Evolutionary conservation across 805 yeast genomes (phyloP), one percentile per base, ranked within the genome.

Genomic region (Candida mattraensis): DNA sequence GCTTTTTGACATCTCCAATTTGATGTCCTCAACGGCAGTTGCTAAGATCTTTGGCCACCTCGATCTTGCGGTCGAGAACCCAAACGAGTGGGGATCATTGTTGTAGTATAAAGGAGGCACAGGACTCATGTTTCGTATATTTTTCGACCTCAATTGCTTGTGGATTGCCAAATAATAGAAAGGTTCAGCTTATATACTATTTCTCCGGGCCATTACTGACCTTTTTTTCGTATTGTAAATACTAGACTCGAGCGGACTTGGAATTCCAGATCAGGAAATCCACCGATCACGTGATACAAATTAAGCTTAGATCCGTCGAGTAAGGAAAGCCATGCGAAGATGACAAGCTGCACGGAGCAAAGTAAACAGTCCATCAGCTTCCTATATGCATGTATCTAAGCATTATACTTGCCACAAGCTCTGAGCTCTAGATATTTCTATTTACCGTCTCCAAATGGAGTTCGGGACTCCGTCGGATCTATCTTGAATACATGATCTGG

Each of bases 21-120:
- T 25, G 26, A 82, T 63, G 54, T 89, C 97, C 18, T 70, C 74
- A 28, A 86, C 66, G 13, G 81, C 78, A 14, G 81, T 84, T 18
- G 74, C 69, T 30, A 89, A 54, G 47, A 93, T 87, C 37, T 77
- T 78, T 18, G 95, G 91, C 97, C 98, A 93, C 60, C 99, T 80
- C 23, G 69, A 67, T 44, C 76, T 71, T 7, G 86, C 83, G 0
- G 98, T 88, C 22, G 76, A 69, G 54, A 74, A 79, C 7, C 95
- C 98, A 58, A 93, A 93, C 3, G 96, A 85, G 39, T 70, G 73
- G 24, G 68, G 60, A 53, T 87, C 95, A 56, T 73, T 73, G 59
- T 83, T 86, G 55, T 61, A 68, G 57, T 82, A 85, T 5, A 69
- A 66, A 4, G 51, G 52, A 5, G 83, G 83, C 40, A 72, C 40